phyloP scores from a whole-genome alignment of 192 early-diverging fungal genomes.

The Linnemannia zychae region DNA sequence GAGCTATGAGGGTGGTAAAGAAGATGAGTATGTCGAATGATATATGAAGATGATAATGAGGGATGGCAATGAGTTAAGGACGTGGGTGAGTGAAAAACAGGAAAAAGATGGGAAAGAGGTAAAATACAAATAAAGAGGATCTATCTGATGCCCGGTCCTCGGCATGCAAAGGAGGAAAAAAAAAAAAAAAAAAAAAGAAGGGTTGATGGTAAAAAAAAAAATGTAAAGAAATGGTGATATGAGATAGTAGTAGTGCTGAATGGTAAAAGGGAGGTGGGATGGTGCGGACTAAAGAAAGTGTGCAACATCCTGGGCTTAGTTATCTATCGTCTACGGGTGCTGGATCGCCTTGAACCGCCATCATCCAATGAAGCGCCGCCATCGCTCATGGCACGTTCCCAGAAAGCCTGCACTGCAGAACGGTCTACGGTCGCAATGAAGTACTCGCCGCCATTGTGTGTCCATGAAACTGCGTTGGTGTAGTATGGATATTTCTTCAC shows the following conservation, averaged over 20 bases:
- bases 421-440: conserved; percentile 87
- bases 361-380: conserved; percentile 19
- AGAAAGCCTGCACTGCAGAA: conserved; percentile 61
- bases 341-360: conserved; percentile 27
- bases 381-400: conserved; percentile 24
- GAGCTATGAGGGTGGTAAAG: neutral
- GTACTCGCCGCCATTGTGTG: conserved; percentile 82
- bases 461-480: conserved; percentile 83
- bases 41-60: neutral
- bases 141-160: neutral
- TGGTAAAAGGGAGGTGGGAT: neutral
- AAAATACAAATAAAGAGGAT: conserved; percentile 6
- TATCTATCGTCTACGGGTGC: conserved; percentile 22
- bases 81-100: too few species aligned
- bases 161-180: neutral
- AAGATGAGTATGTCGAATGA: neutral
- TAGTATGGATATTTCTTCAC: conserved; percentile 77
- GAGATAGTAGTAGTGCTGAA: neutral
- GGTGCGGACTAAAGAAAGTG: neutral
- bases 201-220: neutral
- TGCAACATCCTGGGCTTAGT: neutral
- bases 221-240: neutral
- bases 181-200: neutral
- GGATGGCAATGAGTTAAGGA: neutral
- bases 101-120: neutral